Percentiles rank a stretch among this genome's conserved stretches.
Evolutionary conservation across 2,329 filamentous ascomycete genomes (phyloP).

Genomic region (Botryotinia calthae): DNA sequence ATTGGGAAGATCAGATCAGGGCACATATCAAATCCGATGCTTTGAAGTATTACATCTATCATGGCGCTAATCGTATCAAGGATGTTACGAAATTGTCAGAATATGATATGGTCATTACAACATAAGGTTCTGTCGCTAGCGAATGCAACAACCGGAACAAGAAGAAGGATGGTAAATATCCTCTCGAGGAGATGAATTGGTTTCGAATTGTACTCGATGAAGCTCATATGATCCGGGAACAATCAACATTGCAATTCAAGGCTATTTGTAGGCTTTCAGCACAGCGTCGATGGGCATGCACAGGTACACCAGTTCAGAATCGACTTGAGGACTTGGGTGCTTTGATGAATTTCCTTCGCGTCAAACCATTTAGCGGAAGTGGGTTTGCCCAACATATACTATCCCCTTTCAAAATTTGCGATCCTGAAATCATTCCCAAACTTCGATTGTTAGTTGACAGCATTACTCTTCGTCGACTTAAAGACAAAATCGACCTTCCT

Average conservation of each 20-base stretch:
- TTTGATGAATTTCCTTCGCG: conserved; percentile 77
- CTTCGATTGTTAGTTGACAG: conserved; percentile 87
- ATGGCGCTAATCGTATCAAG: conserved; percentile 73
- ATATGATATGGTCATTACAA: conserved; percentile 86
- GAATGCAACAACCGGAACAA: conserved; percentile 67
- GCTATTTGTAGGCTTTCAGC: conserved; percentile 78
- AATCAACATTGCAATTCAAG: conserved; percentile 76
- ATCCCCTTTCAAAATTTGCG: conserved; percentile 80
- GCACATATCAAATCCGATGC: conserved; percentile 67
- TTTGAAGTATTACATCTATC: conserved; percentile 78
- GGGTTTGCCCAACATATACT: conserved; percentile 80
- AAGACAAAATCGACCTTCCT: conserved; percentile 85
- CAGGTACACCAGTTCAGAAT: conserved; percentile 94
- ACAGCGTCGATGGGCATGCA: conserved; percentile 91
- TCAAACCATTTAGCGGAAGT: conserved; percentile 79
- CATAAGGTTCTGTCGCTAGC: conserved; percentile 82
- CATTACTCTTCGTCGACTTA: conserved; percentile 87
- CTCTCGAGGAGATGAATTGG: conserved; percentile 79
- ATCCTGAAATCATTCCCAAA: conserved; percentile 79
- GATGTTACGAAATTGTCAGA: conserved; percentile 65
- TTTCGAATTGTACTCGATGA: conserved; percentile 94
- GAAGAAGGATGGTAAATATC: conserved; percentile 57
- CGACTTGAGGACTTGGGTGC: conserved; percentile 86
- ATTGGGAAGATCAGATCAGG: conserved; percentile 92
- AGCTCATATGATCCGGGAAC: conserved; percentile 90